Base-by-base conservation (phyloP, 192 early-diverging fungal species). In the Podila horticola region DNA sequence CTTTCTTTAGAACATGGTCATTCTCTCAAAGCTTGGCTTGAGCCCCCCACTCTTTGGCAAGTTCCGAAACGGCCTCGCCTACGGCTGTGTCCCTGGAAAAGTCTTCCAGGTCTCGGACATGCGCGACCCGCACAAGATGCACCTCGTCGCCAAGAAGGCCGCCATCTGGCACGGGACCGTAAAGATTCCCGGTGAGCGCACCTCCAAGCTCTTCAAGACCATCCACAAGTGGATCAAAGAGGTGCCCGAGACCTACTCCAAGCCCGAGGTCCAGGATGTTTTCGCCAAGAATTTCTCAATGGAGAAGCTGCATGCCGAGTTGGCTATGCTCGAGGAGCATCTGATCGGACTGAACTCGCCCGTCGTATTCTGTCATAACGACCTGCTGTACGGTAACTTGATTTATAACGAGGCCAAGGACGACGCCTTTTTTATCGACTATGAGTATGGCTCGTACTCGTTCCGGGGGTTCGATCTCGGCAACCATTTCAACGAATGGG, bases 401-500 rank as follows among this genome's bases (percentile, higher is more conserved):
- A 93, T 99, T 30, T 94, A 90, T 66, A 83, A 91, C 75, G 73
- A 84, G 10, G 84, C 82, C 4, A 84, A 82, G 67, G 85, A 92
- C 62, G 81, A 86, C 31, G 91, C 91, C 9, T 86, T 85, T 57
- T 97, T 96, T 79, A 99, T 97, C 69, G 96, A 99, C 82, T 96
- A 97, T 74, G 97, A 98, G 68, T 98, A 98, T 75, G 96, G 93
- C 3, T 89, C 84, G 10, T 93, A 93, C 82, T 91, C 89, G 30
- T 94, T 90, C 79, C 90, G 96, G 50, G 96, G 91, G 4, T 99
- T 98, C 83, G 97, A 99, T 76, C 96, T 99, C 67, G 96, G 91
- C 50, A 99, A 99, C 76, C 96, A 98, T 83, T 99, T 97, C 75
- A 94, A 93, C 83, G 97, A 99, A 74, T 94, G 90, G 77, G 41